Conservation (phyloP, 2,329 filamentous ascomycete genomes). For the Calonectria fujianensis region DNA sequence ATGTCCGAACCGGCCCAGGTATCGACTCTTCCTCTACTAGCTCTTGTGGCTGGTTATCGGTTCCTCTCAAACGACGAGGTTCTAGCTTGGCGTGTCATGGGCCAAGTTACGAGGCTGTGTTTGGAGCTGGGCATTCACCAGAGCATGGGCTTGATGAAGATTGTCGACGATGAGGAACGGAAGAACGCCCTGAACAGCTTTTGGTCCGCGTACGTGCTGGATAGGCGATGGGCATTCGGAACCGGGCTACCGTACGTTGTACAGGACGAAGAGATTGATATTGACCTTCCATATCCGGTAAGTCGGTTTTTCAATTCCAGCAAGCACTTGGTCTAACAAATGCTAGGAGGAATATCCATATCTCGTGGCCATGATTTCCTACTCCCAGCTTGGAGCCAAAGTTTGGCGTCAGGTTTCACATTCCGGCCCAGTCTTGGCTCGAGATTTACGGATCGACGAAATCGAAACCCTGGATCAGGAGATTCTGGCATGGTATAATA, state of each 20-base stretch:
- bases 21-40: constrained; percentile 69
- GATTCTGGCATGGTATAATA: constrained; percentile 90
- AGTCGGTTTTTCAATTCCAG: constrained; percentile 53
- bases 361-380: constrained; percentile 88
- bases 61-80: constrained; percentile 92
- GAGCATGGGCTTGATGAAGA: constrained; percentile 81
- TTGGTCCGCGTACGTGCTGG: constrained; percentile 91
- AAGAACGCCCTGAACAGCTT: constrained; percentile 82
- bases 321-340: constrained; percentile 45
- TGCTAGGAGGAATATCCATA: constrained; percentile 77
- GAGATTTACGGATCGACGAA: constrained; percentile 81
- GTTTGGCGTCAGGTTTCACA: constrained; percentile 89
- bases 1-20: constrained; percentile 72
- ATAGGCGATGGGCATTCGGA: constrained; percentile 92
- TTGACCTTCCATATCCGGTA: constrained; percentile 86
- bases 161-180: constrained; percentile 81
- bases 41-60: constrained; percentile 78
- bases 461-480: constrained; percentile 89
- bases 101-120: constrained; percentile 86
- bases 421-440: constrained; percentile 76
- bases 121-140: constrained; percentile 90
- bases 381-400: constrained; percentile 87
- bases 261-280: constrained; percentile 90
- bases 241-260: constrained; percentile 91
- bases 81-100: constrained; percentile 90